phyloP scores from a whole-genome alignment of 2,329 filamentous ascomycete species.

The Coniochaeta ligniaria region DNA sequence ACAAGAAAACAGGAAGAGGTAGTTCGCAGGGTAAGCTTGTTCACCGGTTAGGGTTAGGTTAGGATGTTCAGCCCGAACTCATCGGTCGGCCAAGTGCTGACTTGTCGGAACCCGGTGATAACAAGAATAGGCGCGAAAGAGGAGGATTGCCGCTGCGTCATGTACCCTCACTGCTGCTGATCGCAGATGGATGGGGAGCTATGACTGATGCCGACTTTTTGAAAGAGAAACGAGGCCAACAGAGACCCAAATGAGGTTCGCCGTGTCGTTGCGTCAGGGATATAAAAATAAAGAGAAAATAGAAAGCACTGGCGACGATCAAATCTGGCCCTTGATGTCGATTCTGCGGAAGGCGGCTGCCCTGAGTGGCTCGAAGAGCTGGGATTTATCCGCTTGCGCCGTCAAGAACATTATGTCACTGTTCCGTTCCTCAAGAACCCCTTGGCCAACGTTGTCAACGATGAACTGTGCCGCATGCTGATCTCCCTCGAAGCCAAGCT shows the following conservation, averaged over 20 bases:
- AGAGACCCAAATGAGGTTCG: background rate
- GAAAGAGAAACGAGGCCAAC: background rate
- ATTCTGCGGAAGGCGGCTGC: slow-evolving; percentile 72
- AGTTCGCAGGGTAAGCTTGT: background rate
- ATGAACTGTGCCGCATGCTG: slow-evolving; percentile 87
- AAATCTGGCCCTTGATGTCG: slow-evolving; percentile 97
- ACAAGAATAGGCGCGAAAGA: background rate
- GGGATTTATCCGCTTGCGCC: slow-evolving; percentile 58
- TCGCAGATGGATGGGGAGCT: background rate
- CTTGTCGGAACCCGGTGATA: background rate
- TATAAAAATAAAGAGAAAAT: slow-evolving; percentile 1
- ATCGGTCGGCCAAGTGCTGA: background rate
- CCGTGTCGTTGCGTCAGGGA: background rate
- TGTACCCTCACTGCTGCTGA: background rate
- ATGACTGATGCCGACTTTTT: background rate
- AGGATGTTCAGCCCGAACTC: background rate
- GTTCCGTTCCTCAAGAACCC: slow-evolving; percentile 69
- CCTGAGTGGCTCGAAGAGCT: slow-evolving; percentile 64
- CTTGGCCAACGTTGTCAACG: slow-evolving; percentile 68
- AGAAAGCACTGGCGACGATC: slow-evolving; percentile 21
- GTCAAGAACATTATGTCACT: slow-evolving; percentile 68
- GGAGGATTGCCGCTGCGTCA: background rate
- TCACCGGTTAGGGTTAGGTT: background rate
- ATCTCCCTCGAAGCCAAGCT: slow-evolving; percentile 92
- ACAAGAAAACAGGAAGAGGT: background rate